Conservation (phyloP, 164 flowering plant species). For the Vitis riparia region DNA sequence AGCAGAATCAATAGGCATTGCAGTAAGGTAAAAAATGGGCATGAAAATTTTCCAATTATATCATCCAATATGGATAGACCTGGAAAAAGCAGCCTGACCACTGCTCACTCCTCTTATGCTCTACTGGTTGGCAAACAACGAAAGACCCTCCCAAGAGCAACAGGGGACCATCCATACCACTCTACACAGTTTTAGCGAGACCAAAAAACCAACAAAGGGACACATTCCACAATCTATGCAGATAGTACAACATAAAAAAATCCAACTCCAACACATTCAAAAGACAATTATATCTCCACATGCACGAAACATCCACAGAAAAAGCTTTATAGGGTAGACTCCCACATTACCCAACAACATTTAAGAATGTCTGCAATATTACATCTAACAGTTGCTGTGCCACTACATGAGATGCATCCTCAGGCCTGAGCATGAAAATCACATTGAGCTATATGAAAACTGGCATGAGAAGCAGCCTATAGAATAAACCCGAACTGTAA, state of each 20-base stretch:
- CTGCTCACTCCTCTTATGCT: too few species aligned
- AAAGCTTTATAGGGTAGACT: not conserved
- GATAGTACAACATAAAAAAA: not conserved
- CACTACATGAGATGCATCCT: not conserved
- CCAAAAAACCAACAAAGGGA: too few species aligned
- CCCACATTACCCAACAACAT: not conserved
- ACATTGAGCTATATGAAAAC: constrained; percentile 13
- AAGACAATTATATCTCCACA: not conserved
- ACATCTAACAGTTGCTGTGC: not conserved
- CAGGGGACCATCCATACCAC: too few species aligned
- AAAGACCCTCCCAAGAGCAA: too few species aligned
- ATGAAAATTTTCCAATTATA: too few species aligned
- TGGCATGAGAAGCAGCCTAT: constrained; percentile 8
- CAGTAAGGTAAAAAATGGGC: too few species aligned
- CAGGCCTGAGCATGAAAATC: not conserved
- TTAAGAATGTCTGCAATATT: not conserved
- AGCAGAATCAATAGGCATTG: too few species aligned
- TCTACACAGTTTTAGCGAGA: too few species aligned
- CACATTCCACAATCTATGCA: not conserved
- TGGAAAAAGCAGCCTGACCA: too few species aligned
- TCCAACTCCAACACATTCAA: not conserved
- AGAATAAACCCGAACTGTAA: constrained; percentile 8
- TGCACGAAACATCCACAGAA: not conserved
- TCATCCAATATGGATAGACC: too few species aligned
- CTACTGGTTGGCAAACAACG: too few species aligned